These are phyloP conservation scores for Lactarius deliciosus DNA, from an alignment of 768 basidiomycete species.

Conservation along the genomic window DNA sequence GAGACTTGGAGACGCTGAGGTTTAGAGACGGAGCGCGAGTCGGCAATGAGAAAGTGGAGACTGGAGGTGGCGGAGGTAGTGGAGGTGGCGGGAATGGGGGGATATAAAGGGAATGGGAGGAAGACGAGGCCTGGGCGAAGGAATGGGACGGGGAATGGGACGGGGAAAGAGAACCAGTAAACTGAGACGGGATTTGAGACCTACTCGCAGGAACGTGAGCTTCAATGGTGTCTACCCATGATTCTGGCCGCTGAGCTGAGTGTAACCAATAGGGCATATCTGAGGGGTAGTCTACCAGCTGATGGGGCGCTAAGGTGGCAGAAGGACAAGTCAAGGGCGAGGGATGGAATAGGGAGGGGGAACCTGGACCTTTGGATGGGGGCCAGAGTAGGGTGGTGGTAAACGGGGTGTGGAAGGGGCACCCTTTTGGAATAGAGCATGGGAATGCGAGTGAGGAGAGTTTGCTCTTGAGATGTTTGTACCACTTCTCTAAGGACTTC, in stretches of 20 bases:
- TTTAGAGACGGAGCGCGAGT: neutral
- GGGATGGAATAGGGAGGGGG: neutral
- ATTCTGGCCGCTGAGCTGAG: neutral
- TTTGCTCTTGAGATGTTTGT: neutral
- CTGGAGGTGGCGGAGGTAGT: neutral
- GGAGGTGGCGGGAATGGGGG: neutral
- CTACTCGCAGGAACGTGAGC: neutral
- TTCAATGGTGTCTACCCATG: neutral
- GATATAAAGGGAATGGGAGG: neutral
- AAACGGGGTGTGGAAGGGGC: neutral
- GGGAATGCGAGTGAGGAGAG: neutral
- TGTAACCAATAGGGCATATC: neutral
- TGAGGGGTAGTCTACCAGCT: neutral
- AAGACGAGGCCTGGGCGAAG: neutral
- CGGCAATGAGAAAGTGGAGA: neutral
- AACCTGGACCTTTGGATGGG: neutral
- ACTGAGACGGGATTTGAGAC: neutral
- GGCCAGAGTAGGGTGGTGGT: constrained; percentile 9
- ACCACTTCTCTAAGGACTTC: neutral
- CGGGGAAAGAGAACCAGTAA: neutral
- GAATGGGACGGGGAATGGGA: neutral
- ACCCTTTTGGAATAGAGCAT: neutral
- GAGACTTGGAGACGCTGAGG: neutral
- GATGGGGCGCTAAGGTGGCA: neutral
- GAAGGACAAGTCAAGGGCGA: neutral